Conservation (phyloP, 495 filamentous ascomycete species). For the Tuber borchii region DNA sequence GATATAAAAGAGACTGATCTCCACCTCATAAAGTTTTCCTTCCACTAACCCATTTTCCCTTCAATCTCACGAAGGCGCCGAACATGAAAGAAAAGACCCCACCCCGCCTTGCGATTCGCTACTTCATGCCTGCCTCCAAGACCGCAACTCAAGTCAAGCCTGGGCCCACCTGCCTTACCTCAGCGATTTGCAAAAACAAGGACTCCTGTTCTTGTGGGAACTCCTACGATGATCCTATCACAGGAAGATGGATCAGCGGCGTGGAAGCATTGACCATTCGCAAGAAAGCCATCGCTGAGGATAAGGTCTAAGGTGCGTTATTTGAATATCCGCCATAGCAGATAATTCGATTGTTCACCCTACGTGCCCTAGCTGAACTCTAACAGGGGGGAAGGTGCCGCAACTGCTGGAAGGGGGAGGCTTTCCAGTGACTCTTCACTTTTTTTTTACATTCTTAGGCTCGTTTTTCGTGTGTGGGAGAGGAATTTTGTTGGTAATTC, state of each 20-base stretch:
- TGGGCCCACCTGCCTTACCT: not conserved
- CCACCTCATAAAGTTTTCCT: not conserved
- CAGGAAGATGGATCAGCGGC: slow-evolving; percentile 2
- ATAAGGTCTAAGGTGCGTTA: not conserved
- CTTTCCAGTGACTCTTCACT: not conserved
- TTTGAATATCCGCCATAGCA: not conserved
- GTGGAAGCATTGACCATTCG: not conserved
- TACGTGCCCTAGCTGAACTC: not conserved
- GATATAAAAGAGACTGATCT: not conserved
- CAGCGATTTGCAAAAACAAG: slow-evolving; percentile 1
- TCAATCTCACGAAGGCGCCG: not conserved
- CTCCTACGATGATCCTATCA: slow-evolving; percentile 1
- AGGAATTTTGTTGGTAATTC: not conserved
- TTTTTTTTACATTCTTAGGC: not conserved
- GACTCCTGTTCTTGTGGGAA: not conserved
- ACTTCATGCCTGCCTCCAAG: not conserved
- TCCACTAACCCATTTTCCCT: not conserved
- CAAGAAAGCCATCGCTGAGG: not conserved
- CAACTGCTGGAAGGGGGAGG: not conserved
- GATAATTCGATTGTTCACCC: not conserved
- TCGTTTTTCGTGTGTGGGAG: not conserved
- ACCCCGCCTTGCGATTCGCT: not conserved
- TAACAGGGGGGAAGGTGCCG: not conserved
- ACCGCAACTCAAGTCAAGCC: not conserved
- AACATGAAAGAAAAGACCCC: not conserved